Percentiles rank a stretch among this genome's conserved stretches.
phyloP scores from a whole-genome alignment of 176 grass and related monocot species.

The Ensete glaucum region DNA sequence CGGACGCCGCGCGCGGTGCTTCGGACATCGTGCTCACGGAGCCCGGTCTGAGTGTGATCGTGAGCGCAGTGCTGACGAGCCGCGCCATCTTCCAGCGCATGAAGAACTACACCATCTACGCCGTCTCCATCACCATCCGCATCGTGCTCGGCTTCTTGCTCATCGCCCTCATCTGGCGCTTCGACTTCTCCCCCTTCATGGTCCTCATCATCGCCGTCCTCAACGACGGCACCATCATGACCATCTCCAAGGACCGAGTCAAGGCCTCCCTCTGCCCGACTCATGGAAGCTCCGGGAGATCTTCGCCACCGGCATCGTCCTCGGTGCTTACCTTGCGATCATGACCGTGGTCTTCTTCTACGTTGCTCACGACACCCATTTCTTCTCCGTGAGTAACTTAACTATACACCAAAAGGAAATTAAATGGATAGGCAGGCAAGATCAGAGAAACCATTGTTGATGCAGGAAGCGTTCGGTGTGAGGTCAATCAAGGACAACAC shows the following conservation, averaged over 20 bases:
- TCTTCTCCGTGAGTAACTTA: slow-evolving; percentile 36
- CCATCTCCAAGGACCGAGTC: slow-evolving; percentile 90
- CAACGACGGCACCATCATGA: slow-evolving; percentile 99
- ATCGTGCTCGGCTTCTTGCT: slow-evolving; percentile 79
- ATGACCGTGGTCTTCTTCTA: slow-evolving; percentile 86
- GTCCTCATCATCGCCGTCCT: slow-evolving; percentile 94
- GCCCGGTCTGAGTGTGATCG: slow-evolving; percentile 83
- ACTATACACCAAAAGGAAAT: no score
- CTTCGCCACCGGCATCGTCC: slow-evolving; percentile 85
- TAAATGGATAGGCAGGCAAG: no score
- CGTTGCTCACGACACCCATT: slow-evolving; percentile 63
- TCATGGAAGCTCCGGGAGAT: slow-evolving; percentile 89
- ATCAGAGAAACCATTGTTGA: not conserved
- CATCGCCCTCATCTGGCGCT: slow-evolving; percentile 77
- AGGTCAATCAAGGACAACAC: slow-evolving; percentile 45
- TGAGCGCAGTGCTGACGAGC: slow-evolving; percentile 71
- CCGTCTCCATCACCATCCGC: slow-evolving; percentile 91
- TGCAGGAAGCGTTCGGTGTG: slow-evolving; percentile 40
- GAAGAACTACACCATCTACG: slow-evolving; percentile 99
- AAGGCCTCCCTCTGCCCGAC: slow-evolving; percentile 59
- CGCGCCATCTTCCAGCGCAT: slow-evolving; percentile 89
- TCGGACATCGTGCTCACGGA: slow-evolving; percentile 93
- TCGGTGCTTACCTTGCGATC: slow-evolving; percentile 86
- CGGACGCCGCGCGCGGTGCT: slow-evolving; percentile 68
- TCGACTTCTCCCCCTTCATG: slow-evolving; percentile 94